Evolutionary conservation across 805 yeast genomes (phyloP).

Genomic region (Kazachstania kunashirensis): DNA sequence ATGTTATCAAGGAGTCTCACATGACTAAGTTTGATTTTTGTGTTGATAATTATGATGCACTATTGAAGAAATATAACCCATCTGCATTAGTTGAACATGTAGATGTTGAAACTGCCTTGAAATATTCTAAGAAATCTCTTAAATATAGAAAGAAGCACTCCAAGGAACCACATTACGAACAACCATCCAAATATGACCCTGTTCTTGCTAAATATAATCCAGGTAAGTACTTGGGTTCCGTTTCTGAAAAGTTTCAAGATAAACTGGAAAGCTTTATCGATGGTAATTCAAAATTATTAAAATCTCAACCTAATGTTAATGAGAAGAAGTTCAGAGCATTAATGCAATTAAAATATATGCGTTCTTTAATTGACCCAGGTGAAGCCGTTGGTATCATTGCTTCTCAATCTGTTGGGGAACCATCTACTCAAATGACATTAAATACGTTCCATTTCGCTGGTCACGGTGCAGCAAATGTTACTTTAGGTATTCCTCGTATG

Average conservation of each 20-base stretch:
- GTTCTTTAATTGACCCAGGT: conserved; percentile 90
- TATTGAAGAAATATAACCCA: conserved; percentile 80
- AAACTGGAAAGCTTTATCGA: conserved; percentile 64
- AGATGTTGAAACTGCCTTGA: conserved; percentile 74
- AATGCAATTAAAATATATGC: conserved; percentile 98
- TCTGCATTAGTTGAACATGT: conserved; percentile 58
- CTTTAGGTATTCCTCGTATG: conserved; percentile 99
- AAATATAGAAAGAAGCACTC: conserved; percentile 61
- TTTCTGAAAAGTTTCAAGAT: conserved; percentile 79
- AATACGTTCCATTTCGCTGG: conserved; percentile 98
- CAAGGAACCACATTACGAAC: conserved; percentile 53
- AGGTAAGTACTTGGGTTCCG: conserved; percentile 82
- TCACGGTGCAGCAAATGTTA: conserved; percentile 99
- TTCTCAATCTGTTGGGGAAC: conserved; percentile 97
- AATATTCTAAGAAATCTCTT: conserved; percentile 71
- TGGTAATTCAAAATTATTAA: conserved; percentile 46
- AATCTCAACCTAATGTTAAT: conserved; percentile 40
- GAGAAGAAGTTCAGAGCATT: conserved; percentile 83
- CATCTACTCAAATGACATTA: conserved; percentile 97
- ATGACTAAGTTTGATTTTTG: conserved; percentile 91
- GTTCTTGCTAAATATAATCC: conserved; percentile 80
- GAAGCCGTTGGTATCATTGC: conserved; percentile 98
- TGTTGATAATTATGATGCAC: conserved; percentile 77
- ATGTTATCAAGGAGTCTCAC: conserved; percentile 89
- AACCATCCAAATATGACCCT: conserved; percentile 70